Evolutionary conservation across 1,284 basidiomycete species (phyloP), one percentile per base, ranked within the genome.

Genomic region (Heterobasidion occidentale): DNA sequence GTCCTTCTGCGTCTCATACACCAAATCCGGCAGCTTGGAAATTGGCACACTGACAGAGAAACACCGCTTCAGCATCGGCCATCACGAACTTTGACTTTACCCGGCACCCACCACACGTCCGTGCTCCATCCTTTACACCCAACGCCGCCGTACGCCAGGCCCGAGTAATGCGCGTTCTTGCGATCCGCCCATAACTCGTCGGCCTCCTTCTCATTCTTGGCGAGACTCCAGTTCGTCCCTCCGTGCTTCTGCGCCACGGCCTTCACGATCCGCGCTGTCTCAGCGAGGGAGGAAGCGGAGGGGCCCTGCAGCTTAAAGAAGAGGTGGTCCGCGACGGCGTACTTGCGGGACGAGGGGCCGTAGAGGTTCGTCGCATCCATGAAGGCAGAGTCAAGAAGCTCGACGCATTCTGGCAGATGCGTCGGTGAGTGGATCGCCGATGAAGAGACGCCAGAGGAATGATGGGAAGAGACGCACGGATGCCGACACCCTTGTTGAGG

Each of bases 301-400:
- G 80, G 76, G 5, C 90, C 91, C 68, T 93, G 90, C 66, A 95
- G 86, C 70, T 95, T 95, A 78, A 95, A 87, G 76, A 93, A 94
- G 12, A 95, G 76, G 35, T 81, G 82, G 65, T 92, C 90, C 53
- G 77, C 77, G 60, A 85, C 85, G 1, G 82, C 81, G 73, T 84
- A 92, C 59, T 77, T 78, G 27, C 77, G 80, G 9, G 65, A 64
- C 9, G 82, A 80, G 58, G 78, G 68, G 48, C 88, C 84, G 59
- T 77, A 81, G 44, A 75, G 65, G 70, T 92, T 92, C 58, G 86
- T 84, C 64, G 82, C 83, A 34, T 74, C 72, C 78, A 92, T 88
- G 68, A 86, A 88, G 46, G 78, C 70, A 55, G 80, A 75, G 67
- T 93, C 92, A 36, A 87, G 73, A 15, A 92, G 80, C 66, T 94